A percentile compares a stretch with the other conserved stretches of the same genome.
Evolutionary conservation across 305 asterid species (phyloP).

Genomic region (Fraxinus sp.): DNA sequence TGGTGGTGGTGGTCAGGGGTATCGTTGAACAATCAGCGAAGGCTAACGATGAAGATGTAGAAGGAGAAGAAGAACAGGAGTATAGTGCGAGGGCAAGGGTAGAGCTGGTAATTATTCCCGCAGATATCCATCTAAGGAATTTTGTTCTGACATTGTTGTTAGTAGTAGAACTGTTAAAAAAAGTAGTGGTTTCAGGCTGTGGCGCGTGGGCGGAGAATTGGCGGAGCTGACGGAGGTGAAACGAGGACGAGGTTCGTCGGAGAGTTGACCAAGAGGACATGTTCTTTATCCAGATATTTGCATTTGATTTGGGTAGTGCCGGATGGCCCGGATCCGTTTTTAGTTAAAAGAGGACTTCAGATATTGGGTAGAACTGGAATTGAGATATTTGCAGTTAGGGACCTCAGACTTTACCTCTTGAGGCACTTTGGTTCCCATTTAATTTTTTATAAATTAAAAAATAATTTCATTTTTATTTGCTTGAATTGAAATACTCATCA

Average conservation of each 20-base stretch:
- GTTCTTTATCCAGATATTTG: background rate
- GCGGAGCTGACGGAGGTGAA: conserved; percentile 36
- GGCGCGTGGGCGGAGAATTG: conserved; percentile 32
- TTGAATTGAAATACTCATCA: background rate
- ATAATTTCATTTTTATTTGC: too few species aligned
- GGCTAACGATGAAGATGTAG: conserved; percentile 37
- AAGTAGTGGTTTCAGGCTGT: conserved; percentile 17
- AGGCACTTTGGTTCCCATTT: background rate
- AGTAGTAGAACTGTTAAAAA: conserved; percentile 4
- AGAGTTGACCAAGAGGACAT: conserved; percentile 57
- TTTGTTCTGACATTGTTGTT: conserved; percentile 13
- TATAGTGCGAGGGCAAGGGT: conserved; percentile 45
- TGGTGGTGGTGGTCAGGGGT: conserved; percentile 20
- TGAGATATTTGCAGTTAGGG: background rate
- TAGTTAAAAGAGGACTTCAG: background rate
- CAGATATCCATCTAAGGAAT: conserved; percentile 55
- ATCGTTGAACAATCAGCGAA: conserved; percentile 40
- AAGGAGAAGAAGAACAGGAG: conserved; percentile 32
- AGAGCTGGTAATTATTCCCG: conserved; percentile 56
- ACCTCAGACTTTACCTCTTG: background rate
- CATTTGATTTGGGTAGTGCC: background rate
- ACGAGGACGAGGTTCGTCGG: conserved; percentile 42
- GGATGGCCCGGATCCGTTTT: background rate
- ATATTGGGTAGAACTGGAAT: background rate
- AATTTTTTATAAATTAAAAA: background rate